These are phyloP conservation scores for Conidiobolus incongruus DNA, from an alignment of 371 early-diverging fungal species.

Conservation along the genomic window DNA sequence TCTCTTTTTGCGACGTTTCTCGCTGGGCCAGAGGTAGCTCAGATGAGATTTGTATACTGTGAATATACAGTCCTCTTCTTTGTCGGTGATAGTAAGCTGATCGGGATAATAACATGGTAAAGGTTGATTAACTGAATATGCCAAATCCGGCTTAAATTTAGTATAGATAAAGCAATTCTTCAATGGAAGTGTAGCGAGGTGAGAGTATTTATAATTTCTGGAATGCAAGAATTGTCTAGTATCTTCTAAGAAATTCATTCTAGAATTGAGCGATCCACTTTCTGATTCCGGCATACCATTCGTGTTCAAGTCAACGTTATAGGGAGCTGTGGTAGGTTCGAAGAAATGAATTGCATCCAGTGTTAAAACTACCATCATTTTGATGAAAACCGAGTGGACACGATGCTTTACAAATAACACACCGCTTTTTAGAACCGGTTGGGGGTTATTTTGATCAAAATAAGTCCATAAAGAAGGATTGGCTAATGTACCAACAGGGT, in stretches of 20 bases:
- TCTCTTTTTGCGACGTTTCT: neutral
- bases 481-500: neutral
- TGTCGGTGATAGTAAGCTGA: neutral
- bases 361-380: slow-evolving; percentile 1
- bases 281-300: no score
- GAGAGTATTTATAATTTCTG: no score
- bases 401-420: neutral
- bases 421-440: neutral
- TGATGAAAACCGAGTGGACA: neutral
- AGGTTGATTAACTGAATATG: neutral
- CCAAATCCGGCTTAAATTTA: neutral
- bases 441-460: neutral
- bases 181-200: neutral
- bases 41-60: slow-evolving; percentile 1
- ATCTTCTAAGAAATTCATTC: no score
- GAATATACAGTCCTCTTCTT: neutral
- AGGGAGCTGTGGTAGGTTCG: neutral
- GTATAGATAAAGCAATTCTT: slow-evolving; percentile 3
- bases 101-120: neutral
- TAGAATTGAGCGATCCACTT: no score
- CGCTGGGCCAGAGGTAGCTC: neutral
- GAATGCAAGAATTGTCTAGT: no score
- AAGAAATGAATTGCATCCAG: slow-evolving; percentile 3
- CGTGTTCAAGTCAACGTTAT: neutral
- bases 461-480: neutral